Conservation (phyloP, 1,284 basidiomycete species). For the Earliella scabrosa region DNA sequence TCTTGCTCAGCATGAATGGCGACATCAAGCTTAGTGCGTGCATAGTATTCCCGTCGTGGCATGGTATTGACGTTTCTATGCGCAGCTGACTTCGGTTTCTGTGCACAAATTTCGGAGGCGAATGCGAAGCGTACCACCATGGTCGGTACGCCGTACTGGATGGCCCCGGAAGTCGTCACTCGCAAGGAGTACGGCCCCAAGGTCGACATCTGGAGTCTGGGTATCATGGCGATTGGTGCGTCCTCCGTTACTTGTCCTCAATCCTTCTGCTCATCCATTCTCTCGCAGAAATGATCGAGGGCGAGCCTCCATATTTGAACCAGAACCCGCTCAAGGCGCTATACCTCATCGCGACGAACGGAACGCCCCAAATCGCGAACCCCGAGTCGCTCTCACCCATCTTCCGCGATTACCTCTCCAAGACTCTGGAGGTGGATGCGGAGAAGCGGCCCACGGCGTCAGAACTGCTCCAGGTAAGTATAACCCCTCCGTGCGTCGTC, state of each 20-base stretch:
- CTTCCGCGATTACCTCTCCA: slow-evolving; percentile 92
- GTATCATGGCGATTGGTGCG: slow-evolving; percentile 97
- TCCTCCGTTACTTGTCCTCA: not conserved
- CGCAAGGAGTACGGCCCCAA: slow-evolving; percentile 99
- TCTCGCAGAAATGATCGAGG: slow-evolving; percentile 94
- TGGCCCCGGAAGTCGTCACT: slow-evolving; percentile 99
- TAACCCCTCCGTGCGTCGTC: no score
- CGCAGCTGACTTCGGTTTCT: slow-evolving; percentile 98
- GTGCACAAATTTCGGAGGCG: slow-evolving; percentile 93
- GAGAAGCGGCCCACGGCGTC: slow-evolving; percentile 92
- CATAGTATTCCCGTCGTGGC: no score
- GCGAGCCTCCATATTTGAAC: slow-evolving; percentile 97
- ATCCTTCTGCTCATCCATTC: slow-evolving; percentile 8
- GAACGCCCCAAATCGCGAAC: slow-evolving; percentile 96
- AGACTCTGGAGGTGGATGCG: slow-evolving; percentile 93
- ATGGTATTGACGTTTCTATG: slow-evolving; percentile 6
- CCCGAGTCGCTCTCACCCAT: slow-evolving; percentile 86
- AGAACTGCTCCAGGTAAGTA: slow-evolving; percentile 72
- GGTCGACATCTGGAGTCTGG: slow-evolving; percentile 98
- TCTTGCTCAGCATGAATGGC: slow-evolving; percentile 88
- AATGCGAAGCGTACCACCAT: slow-evolving; percentile 98
- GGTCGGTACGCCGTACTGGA: slow-evolving; percentile 99
- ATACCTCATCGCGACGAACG: slow-evolving; percentile 97
- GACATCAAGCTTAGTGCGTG: slow-evolving; percentile 96
- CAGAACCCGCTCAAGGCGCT: slow-evolving; percentile 96